Evolutionary conservation across 164 flowering plant species (phyloP).

Genomic region (Stephania yunnanensis): DNA sequence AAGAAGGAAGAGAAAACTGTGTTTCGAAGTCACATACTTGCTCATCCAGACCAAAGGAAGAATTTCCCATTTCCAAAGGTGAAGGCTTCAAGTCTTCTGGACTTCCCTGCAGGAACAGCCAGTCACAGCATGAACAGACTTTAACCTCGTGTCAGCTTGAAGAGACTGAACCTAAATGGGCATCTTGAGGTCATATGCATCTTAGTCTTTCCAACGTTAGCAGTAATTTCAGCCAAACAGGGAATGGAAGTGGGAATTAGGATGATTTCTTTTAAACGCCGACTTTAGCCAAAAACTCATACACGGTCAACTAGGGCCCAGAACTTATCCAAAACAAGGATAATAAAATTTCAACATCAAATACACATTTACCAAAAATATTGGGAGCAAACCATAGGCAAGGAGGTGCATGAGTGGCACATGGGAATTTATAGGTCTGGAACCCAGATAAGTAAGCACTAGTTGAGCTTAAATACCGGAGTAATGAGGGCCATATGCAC

Average conservation of each 20-base stretch:
- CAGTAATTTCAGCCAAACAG: neutral
- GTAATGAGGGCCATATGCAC: neutral
- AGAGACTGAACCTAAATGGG: constrained; percentile 1
- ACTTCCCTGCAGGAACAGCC: constrained; percentile 25
- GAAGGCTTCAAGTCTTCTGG: constrained; percentile 31
- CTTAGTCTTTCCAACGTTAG: neutral
- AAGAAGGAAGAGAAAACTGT: neutral
- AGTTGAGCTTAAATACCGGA: neutral
- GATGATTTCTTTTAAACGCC: neutral
- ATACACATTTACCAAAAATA: neutral
- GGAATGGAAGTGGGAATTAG: neutral
- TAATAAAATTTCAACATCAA: neutral
- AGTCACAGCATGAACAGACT: neutral
- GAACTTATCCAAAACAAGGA: neutral
- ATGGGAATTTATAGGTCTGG: neutral
- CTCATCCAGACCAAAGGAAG: constrained; percentile 16
- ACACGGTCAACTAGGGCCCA: constrained; percentile 28
- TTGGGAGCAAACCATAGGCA: neutral
- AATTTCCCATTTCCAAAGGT: constrained; percentile 13
- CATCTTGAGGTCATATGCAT: neutral
- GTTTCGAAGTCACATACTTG: constrained; percentile 18
- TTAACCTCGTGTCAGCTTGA: neutral
- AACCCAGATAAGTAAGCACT: neutral
- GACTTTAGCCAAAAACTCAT: constrained; percentile 4
- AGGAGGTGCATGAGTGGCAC: neutral